Evolutionary conservation across 345 rosid species (phyloP).

Genomic region (Brassica incana): DNA sequence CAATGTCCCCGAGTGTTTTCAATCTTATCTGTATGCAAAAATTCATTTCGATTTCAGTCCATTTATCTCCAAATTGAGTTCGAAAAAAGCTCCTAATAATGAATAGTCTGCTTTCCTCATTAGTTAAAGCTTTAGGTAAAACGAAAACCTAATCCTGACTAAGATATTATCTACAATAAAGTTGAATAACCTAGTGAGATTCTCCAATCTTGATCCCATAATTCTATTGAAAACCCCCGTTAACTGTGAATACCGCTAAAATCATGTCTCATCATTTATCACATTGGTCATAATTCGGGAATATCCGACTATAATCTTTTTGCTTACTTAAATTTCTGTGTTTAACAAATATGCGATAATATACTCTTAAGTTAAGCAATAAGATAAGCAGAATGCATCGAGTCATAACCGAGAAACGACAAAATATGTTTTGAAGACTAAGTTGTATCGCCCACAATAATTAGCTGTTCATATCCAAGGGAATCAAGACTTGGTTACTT

Average conservation of each 20-base stretch:
- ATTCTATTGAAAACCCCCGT: background rate
- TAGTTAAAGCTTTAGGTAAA: constrained; percentile 2
- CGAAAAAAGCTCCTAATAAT: background rate
- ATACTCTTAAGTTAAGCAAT: constrained; percentile 1
- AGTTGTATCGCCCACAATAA: constrained; percentile 30
- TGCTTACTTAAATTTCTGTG: background rate
- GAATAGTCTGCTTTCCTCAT: background rate
- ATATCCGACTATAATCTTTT: background rate
- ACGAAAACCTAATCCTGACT: background rate
- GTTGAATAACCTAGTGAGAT: constrained; percentile 2
- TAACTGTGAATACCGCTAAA: background rate
- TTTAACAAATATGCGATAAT: background rate
- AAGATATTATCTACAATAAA: background rate
- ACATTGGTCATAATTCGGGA: background rate
- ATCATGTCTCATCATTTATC: background rate
- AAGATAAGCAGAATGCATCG: constrained; percentile 16
- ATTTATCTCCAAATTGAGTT: background rate
- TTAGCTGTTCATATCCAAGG: constrained; percentile 40
- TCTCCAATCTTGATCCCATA: background rate
- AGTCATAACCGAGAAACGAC: constrained; percentile 31
- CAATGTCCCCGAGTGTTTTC: background rate
- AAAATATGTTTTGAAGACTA: constrained; percentile 21
- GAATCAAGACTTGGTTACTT: constrained; percentile 15
- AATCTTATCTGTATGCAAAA: background rate
- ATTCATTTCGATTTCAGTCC: background rate